Conservation (phyloP, 1,284 basidiomycete genomes). For the Boletellus dicymbophilus region DNA sequence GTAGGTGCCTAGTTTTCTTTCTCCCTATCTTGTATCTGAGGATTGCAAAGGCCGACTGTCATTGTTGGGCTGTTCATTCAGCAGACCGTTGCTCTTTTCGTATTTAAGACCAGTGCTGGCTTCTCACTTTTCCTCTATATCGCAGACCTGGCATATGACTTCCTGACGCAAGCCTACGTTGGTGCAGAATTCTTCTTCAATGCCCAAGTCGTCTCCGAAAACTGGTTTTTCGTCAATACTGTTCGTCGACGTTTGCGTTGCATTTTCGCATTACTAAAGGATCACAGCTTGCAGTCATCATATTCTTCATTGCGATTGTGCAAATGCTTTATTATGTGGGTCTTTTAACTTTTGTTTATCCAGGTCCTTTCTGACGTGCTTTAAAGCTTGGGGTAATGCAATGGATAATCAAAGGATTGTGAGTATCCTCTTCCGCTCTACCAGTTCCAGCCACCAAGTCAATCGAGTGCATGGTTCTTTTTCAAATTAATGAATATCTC, state of each 20-base stretch:
- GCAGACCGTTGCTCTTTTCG: constrained; percentile 83
- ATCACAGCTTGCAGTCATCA: constrained; percentile 66
- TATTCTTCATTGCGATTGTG: constrained; percentile 88
- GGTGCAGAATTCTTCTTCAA: constrained; percentile 84
- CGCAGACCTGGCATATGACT: constrained; percentile 73
- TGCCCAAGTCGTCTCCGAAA: constrained; percentile 54
- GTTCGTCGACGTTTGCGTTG: constrained; percentile 38
- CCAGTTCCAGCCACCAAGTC: constrained; percentile 1
- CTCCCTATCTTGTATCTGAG: constrained; percentile 4
- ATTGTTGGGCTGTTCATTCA: constrained; percentile 85
- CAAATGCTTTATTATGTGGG: constrained; percentile 81
- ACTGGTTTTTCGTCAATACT: constrained; percentile 83
- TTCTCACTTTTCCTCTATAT: constrained; percentile 83
- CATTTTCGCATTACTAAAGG: constrained; percentile 7
- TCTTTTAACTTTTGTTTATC: background rate
- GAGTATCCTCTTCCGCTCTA: constrained; percentile 21
- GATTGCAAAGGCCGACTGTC: constrained; percentile 65
- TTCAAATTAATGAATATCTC: constrained; percentile 87
- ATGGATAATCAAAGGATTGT: constrained; percentile 85
- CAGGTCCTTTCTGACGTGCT: background rate
- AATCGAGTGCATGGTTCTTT: constrained; percentile 83
- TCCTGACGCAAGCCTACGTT: constrained; percentile 60
- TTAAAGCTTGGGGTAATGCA: constrained; percentile 78
- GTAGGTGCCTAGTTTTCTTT: constrained; percentile 35
- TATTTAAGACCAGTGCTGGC: constrained; percentile 79